Percentiles rank a stretch among this genome's conserved stretches.
phyloP scores from a whole-genome alignment of 1,139 yeast species.

The Saccharomyces hybrid region DNA sequence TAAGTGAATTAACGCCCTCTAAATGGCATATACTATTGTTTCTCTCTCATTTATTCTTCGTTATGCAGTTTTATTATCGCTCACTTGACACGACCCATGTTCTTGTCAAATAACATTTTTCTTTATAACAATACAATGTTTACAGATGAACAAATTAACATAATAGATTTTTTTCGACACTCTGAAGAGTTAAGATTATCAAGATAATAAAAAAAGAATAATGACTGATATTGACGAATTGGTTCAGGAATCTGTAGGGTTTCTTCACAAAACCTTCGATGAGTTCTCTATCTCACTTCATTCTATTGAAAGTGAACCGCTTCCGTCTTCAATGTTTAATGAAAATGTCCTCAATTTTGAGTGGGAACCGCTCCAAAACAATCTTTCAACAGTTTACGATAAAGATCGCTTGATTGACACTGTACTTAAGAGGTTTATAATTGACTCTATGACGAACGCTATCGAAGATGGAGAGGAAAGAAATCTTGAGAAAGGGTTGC shows the following conservation, averaged over 20 bases:
- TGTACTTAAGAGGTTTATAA: conserved; percentile 12
- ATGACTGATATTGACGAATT: neutral
- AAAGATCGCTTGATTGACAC: conserved; percentile 12
- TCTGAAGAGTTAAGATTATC: no score
- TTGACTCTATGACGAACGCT: conserved; percentile 10
- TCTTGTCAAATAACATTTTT: neutral
- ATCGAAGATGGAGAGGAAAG: conserved; percentile 7
- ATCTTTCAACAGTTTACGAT: conserved; percentile 4
- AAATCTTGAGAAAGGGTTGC: neutral
- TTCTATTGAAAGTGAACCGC: neutral
- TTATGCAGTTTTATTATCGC: neutral
- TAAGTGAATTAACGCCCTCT: neutral
- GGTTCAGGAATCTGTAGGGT: neutral
- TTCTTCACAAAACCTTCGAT: conserved; percentile 6
- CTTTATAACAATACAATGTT: neutral
- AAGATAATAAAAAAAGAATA: neutral
- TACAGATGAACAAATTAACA: no score
- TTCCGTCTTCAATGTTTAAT: neutral
- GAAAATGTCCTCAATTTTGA: conserved; percentile 8
- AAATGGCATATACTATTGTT: neutral
- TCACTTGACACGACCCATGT: neutral
- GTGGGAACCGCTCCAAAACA: conserved; percentile 9
- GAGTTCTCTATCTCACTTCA: neutral
- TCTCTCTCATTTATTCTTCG: neutral
- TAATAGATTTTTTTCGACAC: neutral